Base-by-base conservation (phyloP, 805 yeast species). In the Sugiyamaella boreocaroliniensis region DNA sequence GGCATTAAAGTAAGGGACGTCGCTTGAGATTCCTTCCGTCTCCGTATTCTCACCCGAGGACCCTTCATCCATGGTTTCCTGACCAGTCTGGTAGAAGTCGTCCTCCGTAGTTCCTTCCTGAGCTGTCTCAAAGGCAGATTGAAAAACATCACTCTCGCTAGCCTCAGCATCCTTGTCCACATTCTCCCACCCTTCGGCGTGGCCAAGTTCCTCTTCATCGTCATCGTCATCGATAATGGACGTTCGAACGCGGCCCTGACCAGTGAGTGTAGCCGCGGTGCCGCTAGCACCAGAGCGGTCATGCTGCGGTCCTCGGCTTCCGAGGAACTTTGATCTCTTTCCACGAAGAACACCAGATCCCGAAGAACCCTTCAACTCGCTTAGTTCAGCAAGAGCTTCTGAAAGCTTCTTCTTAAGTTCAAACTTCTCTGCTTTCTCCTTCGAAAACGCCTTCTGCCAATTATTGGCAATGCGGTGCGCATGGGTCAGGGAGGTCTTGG, bases 391-490 rank as follows among this genome's bases (percentile, higher is more conserved):
- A 45, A 68, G 66, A 32, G 11, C 37, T 9, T 32, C 37, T 5
- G 37, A 32, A 10, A 32, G 37, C n/a, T 32, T 4, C 37, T 32
- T 32, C n/a, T 32, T 32, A 45, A 70, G 57, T n/a, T 70, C 72
- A 22, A 68, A 61, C 49, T 73, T 73, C 45, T 76, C 77, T 10
- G 67, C 61, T 57, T 71, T 75, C 47, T 70, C 66, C 62, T 78
- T 80, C 54, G 77, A 63, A 9, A 80, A 61, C 1, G 76, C 71
- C 18, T 73, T 69, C 64, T 85, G 77, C 56, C 85, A 72, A 59
- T 77, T 82, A n/a, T 80, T 69, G 47, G 86, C 81, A 1, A 81
- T 77, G 55, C 76, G 74, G 60, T 83, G 80, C 4, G 90, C 85
- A 66, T 78, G 86, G 15, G 75, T 73, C 58, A 87, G 72, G 20